Conservation (phyloP, 805 yeast species). For the Yarrowia sp. region DNA sequence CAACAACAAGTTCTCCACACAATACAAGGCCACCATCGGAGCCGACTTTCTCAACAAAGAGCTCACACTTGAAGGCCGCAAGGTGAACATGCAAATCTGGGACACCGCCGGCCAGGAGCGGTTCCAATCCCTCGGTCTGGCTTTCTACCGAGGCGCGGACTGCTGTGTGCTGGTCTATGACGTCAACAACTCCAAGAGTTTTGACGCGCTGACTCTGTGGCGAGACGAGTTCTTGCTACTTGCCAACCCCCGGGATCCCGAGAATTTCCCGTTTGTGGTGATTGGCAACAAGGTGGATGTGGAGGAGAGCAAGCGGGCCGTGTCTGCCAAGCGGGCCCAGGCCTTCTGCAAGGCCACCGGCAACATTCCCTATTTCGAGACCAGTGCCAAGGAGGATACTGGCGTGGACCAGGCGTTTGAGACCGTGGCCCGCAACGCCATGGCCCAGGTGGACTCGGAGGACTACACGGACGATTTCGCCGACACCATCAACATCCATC, state of each 20-base stretch:
- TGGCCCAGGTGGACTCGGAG: conserved; percentile 92
- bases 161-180: conserved; percentile 96
- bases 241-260: conserved; percentile 92
- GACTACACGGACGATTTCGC: conserved; percentile 93
- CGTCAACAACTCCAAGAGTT: conserved; percentile 92
- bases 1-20: conserved; percentile 91
- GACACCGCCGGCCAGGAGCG: conserved; percentile 99
- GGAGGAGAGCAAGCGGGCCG: conserved; percentile 85
- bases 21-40: conserved; percentile 97
- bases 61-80: conserved; percentile 80
- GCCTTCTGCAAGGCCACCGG: conserved; percentile 68
- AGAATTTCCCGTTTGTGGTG: conserved; percentile 92
- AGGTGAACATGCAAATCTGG: conserved; percentile 84
- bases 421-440: conserved; percentile 92
- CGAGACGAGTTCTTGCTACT: conserved; percentile 94
- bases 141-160: conserved; percentile 97
- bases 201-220: conserved; percentile 89
- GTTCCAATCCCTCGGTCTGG: conserved; percentile 95
- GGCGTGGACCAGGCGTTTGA: conserved; percentile 96
- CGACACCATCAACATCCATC: conserved; percentile 93
- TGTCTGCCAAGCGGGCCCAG: conserved; percentile 65
- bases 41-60: conserved; percentile 97
- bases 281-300: conserved; percentile 95
- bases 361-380: conserved; percentile 91
- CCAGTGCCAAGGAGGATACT: conserved; percentile 96